phyloP scores from a whole-genome alignment of 345 rosid species.

The Eucalyptus grandis region DNA sequence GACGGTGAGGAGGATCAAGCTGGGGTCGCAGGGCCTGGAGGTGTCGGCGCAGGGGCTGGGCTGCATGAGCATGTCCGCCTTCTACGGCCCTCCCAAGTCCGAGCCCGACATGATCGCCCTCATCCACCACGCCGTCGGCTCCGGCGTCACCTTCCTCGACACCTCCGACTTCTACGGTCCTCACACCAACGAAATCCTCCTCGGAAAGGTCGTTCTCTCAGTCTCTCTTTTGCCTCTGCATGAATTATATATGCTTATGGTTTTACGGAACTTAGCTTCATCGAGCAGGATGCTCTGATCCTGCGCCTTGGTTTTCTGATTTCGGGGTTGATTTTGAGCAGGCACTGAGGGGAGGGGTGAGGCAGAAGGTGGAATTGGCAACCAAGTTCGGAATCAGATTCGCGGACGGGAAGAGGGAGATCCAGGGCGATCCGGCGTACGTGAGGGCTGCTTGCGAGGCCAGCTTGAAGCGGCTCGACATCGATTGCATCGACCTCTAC shows the following conservation, averaged over 20 bases:
- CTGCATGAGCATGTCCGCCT: constrained; percentile 41
- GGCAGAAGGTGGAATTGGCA: constrained; percentile 42
- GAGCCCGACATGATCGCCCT: constrained; percentile 37
- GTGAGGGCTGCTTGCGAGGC: constrained; percentile 48
- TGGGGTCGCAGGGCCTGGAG: constrained; percentile 41
- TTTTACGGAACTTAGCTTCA: no score
- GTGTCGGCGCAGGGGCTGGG: constrained; percentile 50
- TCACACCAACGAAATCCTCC: background rate
- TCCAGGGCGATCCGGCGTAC: constrained; percentile 45
- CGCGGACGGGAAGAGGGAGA: constrained; percentile 10
- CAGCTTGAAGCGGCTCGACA: constrained; percentile 46
- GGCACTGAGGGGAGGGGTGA: constrained; percentile 45
- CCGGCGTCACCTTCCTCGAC: constrained; percentile 42
- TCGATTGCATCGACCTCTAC: constrained; percentile 47
- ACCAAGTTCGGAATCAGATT: constrained; percentile 35
- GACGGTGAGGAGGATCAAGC: constrained; percentile 15
- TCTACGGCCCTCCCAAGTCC: constrained; percentile 38
- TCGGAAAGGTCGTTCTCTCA: background rate
- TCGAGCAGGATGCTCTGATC: no score
- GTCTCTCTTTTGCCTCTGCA: no score
- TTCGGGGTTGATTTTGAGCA: background rate
- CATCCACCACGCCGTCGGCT: constrained; percentile 27
- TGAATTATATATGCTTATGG: no score
- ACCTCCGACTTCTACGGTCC: constrained; percentile 42
- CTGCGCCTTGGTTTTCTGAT: background rate